Base-by-base conservation (phyloP, 768 basidiomycete genomes). In the Boletus vinaceobasis region DNA sequence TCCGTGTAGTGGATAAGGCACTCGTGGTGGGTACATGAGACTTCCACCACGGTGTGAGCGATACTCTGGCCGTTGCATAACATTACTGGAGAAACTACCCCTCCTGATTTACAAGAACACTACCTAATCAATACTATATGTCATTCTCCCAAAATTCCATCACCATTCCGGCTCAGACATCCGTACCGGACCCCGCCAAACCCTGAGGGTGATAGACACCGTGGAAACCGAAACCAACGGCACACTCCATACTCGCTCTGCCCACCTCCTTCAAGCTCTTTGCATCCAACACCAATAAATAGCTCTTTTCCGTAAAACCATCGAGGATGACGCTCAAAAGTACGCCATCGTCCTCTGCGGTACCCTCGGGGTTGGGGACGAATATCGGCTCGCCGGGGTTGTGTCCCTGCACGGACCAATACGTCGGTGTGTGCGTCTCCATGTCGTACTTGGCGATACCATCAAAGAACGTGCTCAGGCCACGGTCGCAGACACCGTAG, bases 371-470 rank as follows among this genome's bases (percentile, higher is more conserved):
- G n/a, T 69, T 43, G 1, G 65, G 48, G 11, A 74, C 64, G 32
- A 75, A 76, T 38, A 76, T 71, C 17, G 75, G 70, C 57, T 75
- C 74, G 14, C 73, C 66, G 5, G 74, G 68, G 10, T 49, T 72
- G 39, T 72, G 68, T 27, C 66, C 69, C 8, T 65, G 48, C 1
- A 59, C 50, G 9, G 53, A 62, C 73, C 74, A 74, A 27, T 65
- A 58, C 9, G 50, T 63, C 11, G 66, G 54, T 21, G 36, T 53
- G n/a, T 54, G 55, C 10, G 63, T 51, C 48, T 62, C 53, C 56
- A 55, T 66, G 55, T 75, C 72, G 27, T 75, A 65, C 56, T 75
- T 75, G 60, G 74, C 64, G 39, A 75, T 40, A 3, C 68, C 61
- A 35, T 75, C 72, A 45, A 64, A 63, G 56, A 75, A 69, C 5